A percentile compares a stretch with the other conserved stretches of the same genome.
These are phyloP conservation scores for Amborella trichopoda DNA, from an alignment of 164 flowering plant species.

Conservation along the genomic window DNA sequence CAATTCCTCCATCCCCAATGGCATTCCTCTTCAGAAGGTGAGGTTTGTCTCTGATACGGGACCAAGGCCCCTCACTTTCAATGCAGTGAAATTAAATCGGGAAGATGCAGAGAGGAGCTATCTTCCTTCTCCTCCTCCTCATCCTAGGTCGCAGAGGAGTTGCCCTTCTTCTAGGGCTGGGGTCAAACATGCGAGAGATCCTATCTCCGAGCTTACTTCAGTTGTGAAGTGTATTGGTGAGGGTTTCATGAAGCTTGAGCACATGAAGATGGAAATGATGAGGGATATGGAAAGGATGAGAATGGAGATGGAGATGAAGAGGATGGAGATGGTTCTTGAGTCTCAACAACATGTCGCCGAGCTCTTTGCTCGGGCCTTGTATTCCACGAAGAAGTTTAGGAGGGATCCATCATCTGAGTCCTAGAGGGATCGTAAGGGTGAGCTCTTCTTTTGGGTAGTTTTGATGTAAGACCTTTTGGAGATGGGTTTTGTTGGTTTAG, in stretches of 20 bases:
- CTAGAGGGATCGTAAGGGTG: too few relatives aligned
- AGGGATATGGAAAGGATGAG: slow-evolving; percentile 1
- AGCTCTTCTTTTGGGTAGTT: too few relatives aligned
- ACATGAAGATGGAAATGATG: slow-evolving; percentile 1
- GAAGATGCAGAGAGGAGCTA: too few relatives aligned
- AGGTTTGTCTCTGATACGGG: too few relatives aligned
- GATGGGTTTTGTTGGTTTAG: too few relatives aligned
- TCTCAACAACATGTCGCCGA: not conserved
- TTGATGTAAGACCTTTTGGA: too few relatives aligned
- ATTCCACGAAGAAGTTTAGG: not conserved
- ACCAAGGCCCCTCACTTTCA: too few relatives aligned
- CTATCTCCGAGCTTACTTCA: not conserved
- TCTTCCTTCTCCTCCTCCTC: too few relatives aligned
- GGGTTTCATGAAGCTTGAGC: not conserved
- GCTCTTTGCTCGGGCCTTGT: not conserved
- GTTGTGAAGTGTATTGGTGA: not conserved
- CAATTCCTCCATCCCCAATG: too few relatives aligned
- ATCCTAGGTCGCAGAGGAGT: too few relatives aligned
- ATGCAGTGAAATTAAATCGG: too few relatives aligned
- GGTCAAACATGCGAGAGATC: not conserved
- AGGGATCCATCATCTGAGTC: not conserved
- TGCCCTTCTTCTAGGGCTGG: not conserved
- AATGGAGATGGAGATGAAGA: slow-evolving; percentile 3
- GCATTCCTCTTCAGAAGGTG: too few relatives aligned
- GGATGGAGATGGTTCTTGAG: not conserved